Base-by-base conservation (phyloP, 2,329 filamentous ascomycete genomes). In the Graphiopsis chlorocephala region DNA sequence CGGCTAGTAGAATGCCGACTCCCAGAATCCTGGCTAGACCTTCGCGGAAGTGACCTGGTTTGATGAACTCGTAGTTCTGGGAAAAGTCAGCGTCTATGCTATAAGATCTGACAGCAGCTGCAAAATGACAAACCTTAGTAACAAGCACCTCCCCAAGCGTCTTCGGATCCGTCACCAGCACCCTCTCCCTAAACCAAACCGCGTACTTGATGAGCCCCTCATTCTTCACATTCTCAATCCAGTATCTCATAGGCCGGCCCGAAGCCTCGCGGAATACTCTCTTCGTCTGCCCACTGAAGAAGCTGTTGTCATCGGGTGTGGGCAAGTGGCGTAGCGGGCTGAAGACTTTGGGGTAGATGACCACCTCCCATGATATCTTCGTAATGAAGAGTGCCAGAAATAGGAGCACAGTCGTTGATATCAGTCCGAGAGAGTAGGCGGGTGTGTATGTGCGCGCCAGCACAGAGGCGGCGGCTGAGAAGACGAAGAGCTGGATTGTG, bases 1-100 rank as follows among this genome's bases (percentile, higher is more conserved):
- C 93, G 1, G 92, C 90, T 12, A 97, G 80, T 42, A 97, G 78
- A 15, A 94, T 80, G 11, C 91, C 90, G 14, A 88, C 78, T 11
- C 92, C 90, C 14, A 94, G 81, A 28, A 93, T 81, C 25, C 86
- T 82, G 1, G 84, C 85, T 4, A 94, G 78, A 1, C 83, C 82
- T 50, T 78, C 77, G 35, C 85, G 73, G n/a, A 83, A 66, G 4
- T 78, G 75, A 11, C 62, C 63, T 0, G 82, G 82, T 71, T 83
- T 84, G 65, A 82, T 72, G 69, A 84, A 83, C 15, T 83, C 80
- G 25, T 58, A 58, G 25, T 58, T 58, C 55, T 58, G 10, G 23
- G 12, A 23, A 26, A 15, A 28, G 35, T 42, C 23, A 45, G 55
- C 53, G 15, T 33, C 10, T 12, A 28, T 3, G 14, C 23, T 12